A percentile compares a stretch with the other conserved stretches of the same genome.
Evolutionary conservation across 1,139 yeast genomes (phyloP).

Genomic region (Candida sanyaensis): DNA sequence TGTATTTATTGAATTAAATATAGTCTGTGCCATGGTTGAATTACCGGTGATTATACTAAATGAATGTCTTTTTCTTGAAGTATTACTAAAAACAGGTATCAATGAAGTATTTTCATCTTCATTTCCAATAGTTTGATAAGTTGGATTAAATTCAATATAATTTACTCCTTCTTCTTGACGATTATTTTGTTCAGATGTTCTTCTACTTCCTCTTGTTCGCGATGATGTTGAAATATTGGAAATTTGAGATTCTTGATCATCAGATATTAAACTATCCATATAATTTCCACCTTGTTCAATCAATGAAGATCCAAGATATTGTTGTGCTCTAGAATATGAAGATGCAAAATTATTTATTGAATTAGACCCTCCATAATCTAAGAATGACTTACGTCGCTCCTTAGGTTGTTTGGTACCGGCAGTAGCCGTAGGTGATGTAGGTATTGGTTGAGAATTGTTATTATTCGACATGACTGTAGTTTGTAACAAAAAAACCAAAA

Average conservation of each 20-base stretch:
- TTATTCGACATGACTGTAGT: neutral
- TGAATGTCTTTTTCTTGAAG: conserved; percentile 12
- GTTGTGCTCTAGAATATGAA: conserved; percentile 76
- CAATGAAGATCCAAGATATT: conserved; percentile 37
- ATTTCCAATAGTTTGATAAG: neutral
- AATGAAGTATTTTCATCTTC: conserved; percentile 19
- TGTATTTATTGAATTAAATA: conserved; percentile 84
- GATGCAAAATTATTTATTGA: conserved; percentile 79
- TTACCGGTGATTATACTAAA: conserved; percentile 21
- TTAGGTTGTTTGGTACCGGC: neutral
- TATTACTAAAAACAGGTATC: conserved; percentile 10
- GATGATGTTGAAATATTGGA: conserved; percentile 1
- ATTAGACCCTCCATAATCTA: conserved; percentile 54
- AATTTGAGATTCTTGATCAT: neutral
- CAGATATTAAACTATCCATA: conserved; percentile 1
- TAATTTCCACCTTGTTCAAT: conserved; percentile 19
- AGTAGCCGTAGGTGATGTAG: neutral
- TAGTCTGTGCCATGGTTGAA: conserved; percentile 79
- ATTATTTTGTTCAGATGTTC: neutral
- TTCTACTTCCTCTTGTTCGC: neutral
- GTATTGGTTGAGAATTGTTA: neutral
- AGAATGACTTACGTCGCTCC: conserved; percentile 21
- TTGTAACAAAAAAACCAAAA: neutral
- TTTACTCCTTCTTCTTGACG: too few relatives aligned
- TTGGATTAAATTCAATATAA: conserved; percentile 3